These are phyloP conservation scores for Paraurostyla sp. DNA, from an alignment of 73 alveolate genomes.

Conservation along the genomic window DNA sequence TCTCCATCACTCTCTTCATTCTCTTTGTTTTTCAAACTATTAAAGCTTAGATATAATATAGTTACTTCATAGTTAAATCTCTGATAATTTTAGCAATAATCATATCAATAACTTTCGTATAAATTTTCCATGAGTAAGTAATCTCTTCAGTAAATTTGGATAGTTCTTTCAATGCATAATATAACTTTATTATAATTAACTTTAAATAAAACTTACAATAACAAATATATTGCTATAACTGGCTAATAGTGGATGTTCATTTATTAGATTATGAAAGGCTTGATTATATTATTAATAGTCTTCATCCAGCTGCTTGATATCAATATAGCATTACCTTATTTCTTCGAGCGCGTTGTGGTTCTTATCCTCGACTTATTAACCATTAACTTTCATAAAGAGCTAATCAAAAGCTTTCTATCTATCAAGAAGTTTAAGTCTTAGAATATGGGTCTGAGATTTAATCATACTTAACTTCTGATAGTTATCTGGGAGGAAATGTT, in stretches of 20 bases:
- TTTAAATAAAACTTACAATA: slow-evolving; percentile 30
- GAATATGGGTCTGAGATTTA: background rate
- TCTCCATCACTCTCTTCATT: slow-evolving; percentile 41
- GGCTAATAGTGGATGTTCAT: slow-evolving; percentile 79
- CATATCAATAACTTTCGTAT: slow-evolving; percentile 74
- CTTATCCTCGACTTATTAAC: background rate
- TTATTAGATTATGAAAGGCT: slow-evolving; percentile 73
- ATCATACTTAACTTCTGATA: slow-evolving; percentile 58
- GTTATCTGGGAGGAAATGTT: slow-evolving; percentile 78
- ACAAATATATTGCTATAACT: slow-evolving; percentile 72
- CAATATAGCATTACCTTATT: slow-evolving; percentile 33
- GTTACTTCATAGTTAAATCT: slow-evolving; percentile 74
- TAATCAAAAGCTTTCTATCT: slow-evolving; percentile 41
- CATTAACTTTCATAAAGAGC: background rate
- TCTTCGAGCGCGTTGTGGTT: slow-evolving; percentile 25
- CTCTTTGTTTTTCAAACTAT: slow-evolving; percentile 63
- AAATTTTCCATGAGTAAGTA: slow-evolving; percentile 77
- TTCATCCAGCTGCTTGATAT: slow-evolving; percentile 62
- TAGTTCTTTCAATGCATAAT: slow-evolving; percentile 64
- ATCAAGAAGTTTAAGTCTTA: slow-evolving; percentile 3
- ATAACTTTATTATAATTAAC: slow-evolving; percentile 19
- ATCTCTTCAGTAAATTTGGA: slow-evolving; percentile 70
- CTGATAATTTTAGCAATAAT: slow-evolving; percentile 77
- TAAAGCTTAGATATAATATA: background rate
- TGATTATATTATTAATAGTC: slow-evolving; percentile 66